These are phyloP conservation scores for Pulveroboletus sp. DNA, from an alignment of 768 basidiomycete genomes.

Conservation along the genomic window DNA sequence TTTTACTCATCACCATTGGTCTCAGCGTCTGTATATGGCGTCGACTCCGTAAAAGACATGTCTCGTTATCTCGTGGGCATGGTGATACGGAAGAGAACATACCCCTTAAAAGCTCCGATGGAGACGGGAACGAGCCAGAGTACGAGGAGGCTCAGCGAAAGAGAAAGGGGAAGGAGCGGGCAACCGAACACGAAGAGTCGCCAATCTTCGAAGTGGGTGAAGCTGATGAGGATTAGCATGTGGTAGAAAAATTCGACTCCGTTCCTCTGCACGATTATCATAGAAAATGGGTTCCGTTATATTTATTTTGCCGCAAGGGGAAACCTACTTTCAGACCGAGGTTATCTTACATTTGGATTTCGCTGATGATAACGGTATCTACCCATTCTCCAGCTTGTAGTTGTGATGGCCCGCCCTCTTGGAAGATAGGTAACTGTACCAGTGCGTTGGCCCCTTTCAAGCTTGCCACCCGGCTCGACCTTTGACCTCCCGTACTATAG, in stretches of 20 bases:
- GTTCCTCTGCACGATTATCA: not conserved
- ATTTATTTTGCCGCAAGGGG: not conserved
- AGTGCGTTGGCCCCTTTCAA: conserved; percentile 78
- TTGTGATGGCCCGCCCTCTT: conserved; percentile 29
- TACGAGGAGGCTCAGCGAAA: conserved; percentile 33
- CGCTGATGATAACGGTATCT: conserved; percentile 65
- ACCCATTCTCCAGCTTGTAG: conserved; percentile 53
- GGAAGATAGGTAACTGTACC: conserved; percentile 55
- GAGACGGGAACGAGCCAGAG: conserved; percentile 41
- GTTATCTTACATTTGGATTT: conserved; percentile 38
- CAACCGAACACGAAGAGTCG: conserved; percentile 28
- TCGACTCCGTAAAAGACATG: conserved; percentile 36
- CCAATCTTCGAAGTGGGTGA: conserved; percentile 55
- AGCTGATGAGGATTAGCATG: conserved; percentile 41
- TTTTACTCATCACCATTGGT: conserved; percentile 62
- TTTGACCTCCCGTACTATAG: conserved; percentile 80
- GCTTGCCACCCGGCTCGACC: conserved; percentile 79
- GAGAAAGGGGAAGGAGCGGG: conserved; percentile 49
- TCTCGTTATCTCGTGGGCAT: conserved; percentile 19
- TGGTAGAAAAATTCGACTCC: conserved; percentile 4
- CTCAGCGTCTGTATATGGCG: conserved; percentile 81
- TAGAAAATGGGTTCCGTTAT: not conserved
- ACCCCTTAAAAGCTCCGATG: conserved; percentile 47
- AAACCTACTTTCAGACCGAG: not conserved
- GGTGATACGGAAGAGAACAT: conserved; percentile 57